Percentiles rank a stretch among this genome's conserved stretches.
Evolutionary conservation across 768 basidiomycete genomes (phyloP).

Genomic region (Termitomyces sp.): DNA sequence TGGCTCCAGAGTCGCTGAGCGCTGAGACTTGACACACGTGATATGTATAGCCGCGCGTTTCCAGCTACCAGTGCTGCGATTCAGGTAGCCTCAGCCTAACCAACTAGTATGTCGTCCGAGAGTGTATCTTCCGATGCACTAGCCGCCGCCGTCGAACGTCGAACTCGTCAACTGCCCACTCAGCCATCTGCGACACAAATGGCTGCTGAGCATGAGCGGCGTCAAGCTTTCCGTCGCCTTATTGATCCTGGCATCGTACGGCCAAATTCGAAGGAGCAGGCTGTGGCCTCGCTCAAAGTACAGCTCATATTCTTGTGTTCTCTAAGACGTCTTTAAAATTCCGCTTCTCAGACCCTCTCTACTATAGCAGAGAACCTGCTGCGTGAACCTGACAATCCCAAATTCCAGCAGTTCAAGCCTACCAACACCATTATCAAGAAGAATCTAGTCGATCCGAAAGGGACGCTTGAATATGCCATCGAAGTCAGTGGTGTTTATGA

Average conservation of each 20-base stretch:
- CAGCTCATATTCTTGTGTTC: slow-evolving; percentile 15
- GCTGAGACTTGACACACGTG: too few relatives aligned
- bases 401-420: slow-evolving; percentile 71
- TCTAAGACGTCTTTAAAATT: slow-evolving; percentile 14
- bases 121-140: slow-evolving; percentile 31
- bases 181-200: slow-evolving; percentile 35
- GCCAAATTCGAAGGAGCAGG: slow-evolving; percentile 60
- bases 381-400: slow-evolving; percentile 67
- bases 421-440: slow-evolving; percentile 69
- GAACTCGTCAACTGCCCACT: slow-evolving; percentile 28
- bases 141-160: slow-evolving; percentile 44
- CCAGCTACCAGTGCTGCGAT: too few relatives aligned
- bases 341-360: slow-evolving; percentile 50
- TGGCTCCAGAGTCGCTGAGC: too few relatives aligned
- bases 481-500: slow-evolving; percentile 46
- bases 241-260: slow-evolving; percentile 78
- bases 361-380: slow-evolving; percentile 72
- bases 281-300: slow-evolving; percentile 65
- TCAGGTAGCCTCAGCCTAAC: too few relatives aligned
- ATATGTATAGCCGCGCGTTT: too few relatives aligned
- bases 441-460: slow-evolving; percentile 66
- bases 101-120: slow-evolving; percentile 9
- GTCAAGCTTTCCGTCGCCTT: slow-evolving; percentile 70
- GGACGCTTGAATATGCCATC: slow-evolving; percentile 76
- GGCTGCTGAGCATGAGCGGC: slow-evolving; percentile 57